Evolutionary conservation across 1,284 basidiomycete species (phyloP), one percentile per base, ranked within the genome.

Genomic region (Amylostereum chailletii): DNA sequence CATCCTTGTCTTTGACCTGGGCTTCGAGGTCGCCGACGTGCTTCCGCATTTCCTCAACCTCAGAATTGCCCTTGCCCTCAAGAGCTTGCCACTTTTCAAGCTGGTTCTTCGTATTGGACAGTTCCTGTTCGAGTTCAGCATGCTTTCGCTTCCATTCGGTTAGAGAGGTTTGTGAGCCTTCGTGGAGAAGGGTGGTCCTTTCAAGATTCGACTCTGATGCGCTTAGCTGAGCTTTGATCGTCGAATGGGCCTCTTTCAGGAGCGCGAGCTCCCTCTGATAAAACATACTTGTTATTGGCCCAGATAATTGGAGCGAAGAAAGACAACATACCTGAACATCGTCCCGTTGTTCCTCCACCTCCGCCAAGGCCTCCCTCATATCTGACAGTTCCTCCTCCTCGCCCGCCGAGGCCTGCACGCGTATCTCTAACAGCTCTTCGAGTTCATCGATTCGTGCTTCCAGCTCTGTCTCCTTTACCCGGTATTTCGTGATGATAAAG

Each of bases 41-140:
- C 59, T 79, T 81, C 42, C 80, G 72, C 51, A 74, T 63, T 2
- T 66, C 62, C 49, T 81, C 83, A 6, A 73, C 67, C 44, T 83
- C 79, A 8, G 69, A 73, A 11, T 72, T 79, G 46, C 79, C 83
- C 49, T 77, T 79, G 31, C 67, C 79, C 57, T 87, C 86, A 9
- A 86, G 62, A 30, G 65, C 73, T 57, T 83, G 71, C 83, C 82
- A 86, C 57, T 83, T 78, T 45, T 77, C 74, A 8, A 87, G 64
- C 58, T 88, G 85, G 3, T 74, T 72, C 44, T 75, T 72, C 39
- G 86, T 65, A 38, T 83, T 75, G 2, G 66, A 63, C 49, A 74
- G 74, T 5, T 72, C 71, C 8, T 75, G 74, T 53, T 77, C 75
- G 31, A 79, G 69, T 43, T 84, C 81, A 38, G 74, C 72, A 47